These are phyloP conservation scores for Rhodotorula sp. DNA, from an alignment of 1,284 basidiomycete species.

Conservation along the genomic window DNA sequence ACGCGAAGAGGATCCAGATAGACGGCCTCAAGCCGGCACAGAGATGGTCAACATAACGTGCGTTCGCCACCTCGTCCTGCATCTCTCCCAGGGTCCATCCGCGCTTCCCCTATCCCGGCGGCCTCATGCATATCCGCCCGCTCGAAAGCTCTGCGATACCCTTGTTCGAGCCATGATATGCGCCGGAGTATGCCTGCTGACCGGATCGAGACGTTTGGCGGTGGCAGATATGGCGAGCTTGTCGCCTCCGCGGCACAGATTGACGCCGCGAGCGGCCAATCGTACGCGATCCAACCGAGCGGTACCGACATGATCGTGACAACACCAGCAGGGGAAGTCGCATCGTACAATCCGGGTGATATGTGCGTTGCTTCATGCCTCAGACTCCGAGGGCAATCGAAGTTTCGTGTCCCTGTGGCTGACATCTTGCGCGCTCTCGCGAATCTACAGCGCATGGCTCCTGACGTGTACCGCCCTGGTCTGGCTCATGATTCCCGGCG, in stretches of 20 bases:
- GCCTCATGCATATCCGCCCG: not conserved
- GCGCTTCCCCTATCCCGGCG: not conserved
- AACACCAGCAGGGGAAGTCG: conserved; percentile 32
- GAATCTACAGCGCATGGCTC: conserved; percentile 50
- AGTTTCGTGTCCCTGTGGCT: too few relatives aligned
- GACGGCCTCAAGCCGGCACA: too few relatives aligned
- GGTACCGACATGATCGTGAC: conserved; percentile 44
- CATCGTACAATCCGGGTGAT: conserved; percentile 37
- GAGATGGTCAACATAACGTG: conserved; percentile 37
- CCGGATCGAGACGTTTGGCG: not conserved
- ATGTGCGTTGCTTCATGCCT: conserved; percentile 10
- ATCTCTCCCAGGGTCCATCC: not conserved
- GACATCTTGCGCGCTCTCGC: not conserved
- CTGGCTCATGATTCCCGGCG: conserved; percentile 72
- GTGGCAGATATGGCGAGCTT: conserved; percentile 32
- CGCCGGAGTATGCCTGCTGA: too few relatives aligned
- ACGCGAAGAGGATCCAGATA: too few relatives aligned
- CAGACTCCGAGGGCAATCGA: not conserved
- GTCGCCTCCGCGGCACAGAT: conserved; percentile 10
- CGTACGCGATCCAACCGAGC: conserved; percentile 29
- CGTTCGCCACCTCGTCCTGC: not conserved
- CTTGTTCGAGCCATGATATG: too few relatives aligned
- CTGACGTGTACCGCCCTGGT: conserved; percentile 76
- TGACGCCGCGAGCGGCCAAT: not conserved
- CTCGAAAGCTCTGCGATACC: too few relatives aligned